Percentiles rank a stretch among this genome's conserved stretches.
These are phyloP conservation scores for Stylosanthes scabra DNA, from an alignment of 331 rosid species.

Conservation along the genomic window DNA sequence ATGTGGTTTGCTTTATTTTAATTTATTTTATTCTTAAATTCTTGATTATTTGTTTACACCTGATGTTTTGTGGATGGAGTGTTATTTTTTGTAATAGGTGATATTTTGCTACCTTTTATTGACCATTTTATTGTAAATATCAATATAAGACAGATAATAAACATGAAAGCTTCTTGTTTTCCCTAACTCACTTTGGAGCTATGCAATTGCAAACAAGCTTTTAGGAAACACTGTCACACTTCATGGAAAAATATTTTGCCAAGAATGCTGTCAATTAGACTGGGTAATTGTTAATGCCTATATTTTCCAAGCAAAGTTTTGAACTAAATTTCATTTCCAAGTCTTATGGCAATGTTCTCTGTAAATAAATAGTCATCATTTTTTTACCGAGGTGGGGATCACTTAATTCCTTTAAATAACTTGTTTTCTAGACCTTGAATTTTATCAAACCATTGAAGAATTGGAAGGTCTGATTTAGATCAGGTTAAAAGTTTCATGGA, in stretches of 20 bases:
- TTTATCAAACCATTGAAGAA: background rate
- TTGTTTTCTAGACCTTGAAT: too few species aligned
- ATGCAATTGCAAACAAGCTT: background rate
- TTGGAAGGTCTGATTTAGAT: too few species aligned
- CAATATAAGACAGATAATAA: background rate
- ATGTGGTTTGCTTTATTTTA: background rate
- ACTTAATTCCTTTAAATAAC: too few species aligned
- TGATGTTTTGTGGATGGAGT: background rate
- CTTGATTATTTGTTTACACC: slow-evolving; percentile 4
- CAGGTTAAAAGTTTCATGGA: too few species aligned
- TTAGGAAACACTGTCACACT: background rate
- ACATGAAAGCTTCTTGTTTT: slow-evolving; percentile 13
- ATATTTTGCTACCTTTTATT: background rate
- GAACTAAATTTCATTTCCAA: slow-evolving; percentile 8
- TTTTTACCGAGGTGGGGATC: background rate
- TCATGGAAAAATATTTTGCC: background rate
- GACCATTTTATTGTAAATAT: background rate
- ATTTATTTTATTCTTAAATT: slow-evolving; percentile 2
- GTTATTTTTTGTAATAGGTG: background rate
- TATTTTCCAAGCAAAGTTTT: slow-evolving; percentile 8
- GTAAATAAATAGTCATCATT: slow-evolving; percentile 5
- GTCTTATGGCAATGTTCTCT: background rate
- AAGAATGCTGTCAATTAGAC: slow-evolving; percentile 2
- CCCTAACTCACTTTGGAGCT: background rate
- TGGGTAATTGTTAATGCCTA: slow-evolving; percentile 1